Percentiles rank a stretch among this genome's conserved stretches.
Conservation (phyloP, 2,329 filamentous ascomycete genomes). For the Aspergillus sp. region DNA sequence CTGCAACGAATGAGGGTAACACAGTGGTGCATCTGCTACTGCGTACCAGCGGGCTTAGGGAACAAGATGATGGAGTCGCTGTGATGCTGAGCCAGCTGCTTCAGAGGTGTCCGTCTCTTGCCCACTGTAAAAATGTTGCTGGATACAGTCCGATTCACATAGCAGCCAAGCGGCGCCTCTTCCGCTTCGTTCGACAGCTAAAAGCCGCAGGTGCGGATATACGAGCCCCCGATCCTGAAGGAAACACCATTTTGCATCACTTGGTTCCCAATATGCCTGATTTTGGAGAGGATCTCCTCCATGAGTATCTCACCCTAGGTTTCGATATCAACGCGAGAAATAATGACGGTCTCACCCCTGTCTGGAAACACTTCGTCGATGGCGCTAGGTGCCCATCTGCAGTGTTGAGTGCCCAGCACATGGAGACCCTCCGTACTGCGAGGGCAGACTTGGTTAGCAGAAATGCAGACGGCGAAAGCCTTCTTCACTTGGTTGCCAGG, state of each 20-base stretch:
- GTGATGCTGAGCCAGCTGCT: not conserved
- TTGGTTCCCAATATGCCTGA: not conserved
- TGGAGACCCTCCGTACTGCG: not conserved
- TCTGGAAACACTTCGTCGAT: constrained; percentile 10
- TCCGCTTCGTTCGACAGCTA: not conserved
- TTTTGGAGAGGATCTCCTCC: not conserved
- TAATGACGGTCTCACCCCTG: constrained; percentile 8
- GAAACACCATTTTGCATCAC: constrained; percentile 10
- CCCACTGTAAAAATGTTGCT: not conserved
- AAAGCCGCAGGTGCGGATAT: not conserved
- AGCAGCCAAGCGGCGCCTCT: not conserved
- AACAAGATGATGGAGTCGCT: not conserved
- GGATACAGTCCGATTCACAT: not conserved
- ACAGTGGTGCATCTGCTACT: not conserved
- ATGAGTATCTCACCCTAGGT: not conserved
- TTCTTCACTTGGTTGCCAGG: not conserved
- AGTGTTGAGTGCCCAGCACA: not conserved
- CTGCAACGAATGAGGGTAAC: not conserved
- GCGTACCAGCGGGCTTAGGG: too few relatives aligned
- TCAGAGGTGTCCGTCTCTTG: not conserved
- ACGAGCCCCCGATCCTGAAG: constrained; percentile 4
- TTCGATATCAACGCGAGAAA: constrained; percentile 9
- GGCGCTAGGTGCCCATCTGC: too few relatives aligned
- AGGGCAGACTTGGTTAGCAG: not conserved
- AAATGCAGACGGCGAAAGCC: not conserved